These are phyloP conservation scores for Saturnispora serradocipensis DNA, from an alignment of 805 yeast species.

Conservation along the genomic window DNA sequence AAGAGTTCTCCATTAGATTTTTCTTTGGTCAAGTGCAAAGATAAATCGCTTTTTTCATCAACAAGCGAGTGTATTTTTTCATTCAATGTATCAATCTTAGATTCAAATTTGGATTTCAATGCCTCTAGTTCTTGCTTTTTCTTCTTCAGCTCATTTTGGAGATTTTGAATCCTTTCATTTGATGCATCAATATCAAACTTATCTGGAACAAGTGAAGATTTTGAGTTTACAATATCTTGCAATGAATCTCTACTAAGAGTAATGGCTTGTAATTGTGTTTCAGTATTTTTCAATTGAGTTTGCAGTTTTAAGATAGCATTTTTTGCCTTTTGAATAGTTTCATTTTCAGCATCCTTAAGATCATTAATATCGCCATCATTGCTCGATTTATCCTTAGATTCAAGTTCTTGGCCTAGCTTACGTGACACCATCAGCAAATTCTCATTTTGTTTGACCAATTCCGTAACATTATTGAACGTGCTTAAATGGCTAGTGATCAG, in stretches of 20 bases:
- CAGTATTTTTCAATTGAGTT: slow-evolving; percentile 44
- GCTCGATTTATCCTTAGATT: slow-evolving; percentile 44
- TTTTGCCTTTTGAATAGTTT: slow-evolving; percentile 37
- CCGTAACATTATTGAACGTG: slow-evolving; percentile 55
- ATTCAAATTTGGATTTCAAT: slow-evolving; percentile 31
- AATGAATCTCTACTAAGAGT: slow-evolving; percentile 65
- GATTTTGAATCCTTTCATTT: slow-evolving; percentile 19
- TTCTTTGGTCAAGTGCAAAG: slow-evolving; percentile 43
- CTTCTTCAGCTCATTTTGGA: slow-evolving; percentile 24
- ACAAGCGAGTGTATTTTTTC: slow-evolving; percentile 33
- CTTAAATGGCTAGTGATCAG: slow-evolving; percentile 68
- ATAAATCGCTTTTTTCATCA: slow-evolving; percentile 37
- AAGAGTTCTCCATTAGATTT: slow-evolving; percentile 45
- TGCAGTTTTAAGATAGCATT: slow-evolving; percentile 58
- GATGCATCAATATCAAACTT: slow-evolving; percentile 13
- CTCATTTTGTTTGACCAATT: slow-evolving; percentile 65
- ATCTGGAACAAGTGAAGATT: slow-evolving; percentile 8
- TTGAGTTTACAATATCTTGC: slow-evolving; percentile 29
- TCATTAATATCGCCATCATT: slow-evolving; percentile 39
- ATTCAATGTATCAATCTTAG: slow-evolving; percentile 41
- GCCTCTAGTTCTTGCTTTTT: slow-evolving; percentile 33
- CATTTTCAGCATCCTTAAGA: slow-evolving; percentile 29
- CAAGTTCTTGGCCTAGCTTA: slow-evolving; percentile 62
- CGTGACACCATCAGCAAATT: slow-evolving; percentile 63
- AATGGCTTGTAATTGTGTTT: slow-evolving; percentile 43